A percentile compares a stretch with the other conserved stretches of the same genome.
Evolutionary conservation across 345 rosid genomes (phyloP).

Genomic region (Eucalyptus pauciflora): DNA sequence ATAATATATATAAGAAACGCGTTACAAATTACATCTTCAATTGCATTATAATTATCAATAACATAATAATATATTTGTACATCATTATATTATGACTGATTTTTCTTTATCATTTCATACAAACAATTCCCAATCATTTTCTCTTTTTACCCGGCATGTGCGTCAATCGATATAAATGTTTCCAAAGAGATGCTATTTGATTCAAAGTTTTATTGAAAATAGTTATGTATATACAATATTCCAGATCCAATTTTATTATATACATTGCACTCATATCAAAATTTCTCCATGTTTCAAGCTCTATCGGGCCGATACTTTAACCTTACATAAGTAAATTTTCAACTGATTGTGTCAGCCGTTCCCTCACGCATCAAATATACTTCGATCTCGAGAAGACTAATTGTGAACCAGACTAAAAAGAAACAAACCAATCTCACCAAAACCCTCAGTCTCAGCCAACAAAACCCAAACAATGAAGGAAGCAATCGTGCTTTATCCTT

Average conservation of each 20-base stretch:
- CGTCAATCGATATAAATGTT: too few relatives aligned
- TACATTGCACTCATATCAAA: neutral
- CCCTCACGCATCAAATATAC: neutral
- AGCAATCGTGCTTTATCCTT: neutral
- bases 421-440: neutral
- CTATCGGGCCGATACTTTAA: neutral
- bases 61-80: too few relatives aligned
- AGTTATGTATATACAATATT: neutral
- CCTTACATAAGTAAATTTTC: neutral
- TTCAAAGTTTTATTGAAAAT: neutral
- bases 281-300: neutral
- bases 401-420: too few relatives aligned
- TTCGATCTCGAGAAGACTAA: neutral
- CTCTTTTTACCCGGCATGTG: neutral
- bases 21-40: neutral
- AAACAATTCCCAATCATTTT: neutral
- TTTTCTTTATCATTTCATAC: neutral
- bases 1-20: neutral
- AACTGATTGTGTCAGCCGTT: neutral
- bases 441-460: neutral
- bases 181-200: neutral
- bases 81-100: too few relatives aligned
- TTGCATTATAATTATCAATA: neutral
- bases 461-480: slow-evolving; percentile 3
- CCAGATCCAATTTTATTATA: too few relatives aligned